Percentiles rank a stretch among this genome's conserved stretches.
phyloP scores from a whole-genome alignment of 2,329 filamentous ascomycete species.

The Metarhizium anisopliae region DNA sequence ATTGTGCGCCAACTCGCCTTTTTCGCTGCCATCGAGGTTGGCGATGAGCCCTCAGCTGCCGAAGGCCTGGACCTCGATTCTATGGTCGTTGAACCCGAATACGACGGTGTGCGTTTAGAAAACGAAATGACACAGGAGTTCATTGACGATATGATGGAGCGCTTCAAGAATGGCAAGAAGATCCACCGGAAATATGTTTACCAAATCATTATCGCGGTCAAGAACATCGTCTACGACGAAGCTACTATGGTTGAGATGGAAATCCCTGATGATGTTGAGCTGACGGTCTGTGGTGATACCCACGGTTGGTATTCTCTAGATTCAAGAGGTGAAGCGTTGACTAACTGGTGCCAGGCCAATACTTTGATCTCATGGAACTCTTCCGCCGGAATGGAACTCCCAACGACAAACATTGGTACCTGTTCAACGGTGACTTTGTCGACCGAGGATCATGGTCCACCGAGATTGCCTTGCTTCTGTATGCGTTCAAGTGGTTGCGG shows the following conservation, averaged over 20 bases:
- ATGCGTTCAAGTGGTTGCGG: slow-evolving; percentile 93
- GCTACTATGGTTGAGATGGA: slow-evolving; percentile 94
- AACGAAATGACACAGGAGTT: slow-evolving; percentile 92
- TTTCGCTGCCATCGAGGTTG: slow-evolving; percentile 87
- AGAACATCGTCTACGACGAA: slow-evolving; percentile 84
- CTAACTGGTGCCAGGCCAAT: slow-evolving; percentile 58
- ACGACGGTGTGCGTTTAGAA: slow-evolving; percentile 74
- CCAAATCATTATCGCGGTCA: slow-evolving; percentile 86
- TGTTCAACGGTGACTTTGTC: slow-evolving; percentile 99
- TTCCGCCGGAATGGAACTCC: slow-evolving; percentile 87
- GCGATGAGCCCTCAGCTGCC: slow-evolving; percentile 84
- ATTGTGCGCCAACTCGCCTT: slow-evolving; percentile 88
- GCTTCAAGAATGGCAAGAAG: slow-evolving; percentile 94
- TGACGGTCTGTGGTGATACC: slow-evolving; percentile 96
- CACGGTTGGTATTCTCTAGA: slow-evolving; percentile 55
- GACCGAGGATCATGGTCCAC: slow-evolving; percentile 96
- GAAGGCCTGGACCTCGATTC: slow-evolving; percentile 82
- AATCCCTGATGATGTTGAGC: slow-evolving; percentile 63
- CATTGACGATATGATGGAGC: slow-evolving; percentile 91
- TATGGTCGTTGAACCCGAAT: slow-evolving; percentile 72
- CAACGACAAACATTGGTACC: slow-evolving; percentile 77
- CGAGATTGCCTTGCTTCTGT: slow-evolving; percentile 89
- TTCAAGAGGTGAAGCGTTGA: not conserved
- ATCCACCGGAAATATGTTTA: slow-evolving; percentile 95
- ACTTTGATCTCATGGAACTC: slow-evolving; percentile 93